phyloP scores from a whole-genome alignment of 306 rosid genomes.

The Chamaecrista fasciculata region DNA sequence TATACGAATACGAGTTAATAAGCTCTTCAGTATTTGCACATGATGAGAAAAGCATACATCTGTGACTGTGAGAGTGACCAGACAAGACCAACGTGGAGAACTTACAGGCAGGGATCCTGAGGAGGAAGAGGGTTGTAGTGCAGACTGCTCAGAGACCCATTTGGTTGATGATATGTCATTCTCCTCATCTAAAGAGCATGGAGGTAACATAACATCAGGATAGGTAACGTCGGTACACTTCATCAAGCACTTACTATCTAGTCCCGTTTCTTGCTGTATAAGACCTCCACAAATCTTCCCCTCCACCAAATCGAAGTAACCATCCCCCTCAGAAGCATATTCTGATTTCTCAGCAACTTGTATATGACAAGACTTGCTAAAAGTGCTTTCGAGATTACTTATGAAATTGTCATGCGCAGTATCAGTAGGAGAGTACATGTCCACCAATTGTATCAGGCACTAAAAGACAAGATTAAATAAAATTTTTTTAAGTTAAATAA shows the following conservation, averaged over 20 bases:
- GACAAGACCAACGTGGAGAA: conserved; percentile 2
- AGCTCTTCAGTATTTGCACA: background rate
- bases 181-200: conserved; percentile 35
- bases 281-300: background rate
- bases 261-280: conserved; percentile 12
- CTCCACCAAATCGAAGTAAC: conserved; percentile 17
- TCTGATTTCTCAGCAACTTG: conserved; percentile 38
- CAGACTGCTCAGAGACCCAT: conserved; percentile 32
- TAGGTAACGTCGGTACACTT: conserved; percentile 44
- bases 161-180: conserved; percentile 29
- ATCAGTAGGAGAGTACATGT: conserved; percentile 35
- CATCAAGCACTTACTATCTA: conserved; percentile 30
- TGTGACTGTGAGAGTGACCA: no score
- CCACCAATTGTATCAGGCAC: conserved; percentile 55
- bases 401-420: conserved; percentile 25
- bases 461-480: conserved; percentile 13
- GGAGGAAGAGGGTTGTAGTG: conserved; percentile 32
- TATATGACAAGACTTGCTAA: conserved; percentile 42
- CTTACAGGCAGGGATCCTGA: conserved; percentile 56
- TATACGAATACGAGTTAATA: background rate
- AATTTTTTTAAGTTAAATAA: background rate
- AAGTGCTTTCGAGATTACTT: conserved; percentile 40
- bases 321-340: conserved; percentile 22
- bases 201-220: conserved; percentile 30
- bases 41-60: background rate